Evolutionary conservation across 331 rosid genomes (phyloP).

Genomic region (Erythrophleum ivorense): DNA sequence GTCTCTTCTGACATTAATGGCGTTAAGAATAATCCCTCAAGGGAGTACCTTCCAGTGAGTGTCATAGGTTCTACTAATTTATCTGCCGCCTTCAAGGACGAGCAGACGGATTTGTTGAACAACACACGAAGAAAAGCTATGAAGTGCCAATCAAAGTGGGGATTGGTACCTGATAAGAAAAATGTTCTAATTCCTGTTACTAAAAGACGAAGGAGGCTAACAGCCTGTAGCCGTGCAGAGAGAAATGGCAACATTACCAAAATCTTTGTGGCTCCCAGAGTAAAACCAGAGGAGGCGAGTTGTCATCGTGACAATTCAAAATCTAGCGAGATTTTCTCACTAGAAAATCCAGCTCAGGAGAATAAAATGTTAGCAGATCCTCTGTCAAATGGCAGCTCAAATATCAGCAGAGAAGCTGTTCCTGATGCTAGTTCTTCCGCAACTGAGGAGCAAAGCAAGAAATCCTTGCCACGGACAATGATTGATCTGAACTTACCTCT

Average conservation of each 20-base stretch:
- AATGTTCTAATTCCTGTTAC: constrained; percentile 24
- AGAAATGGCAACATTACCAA: constrained; percentile 31
- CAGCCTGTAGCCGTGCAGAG: constrained; percentile 40
- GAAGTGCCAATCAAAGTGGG: constrained; percentile 32
- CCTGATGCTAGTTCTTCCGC: constrained; percentile 5
- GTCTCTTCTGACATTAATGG: constrained; percentile 30
- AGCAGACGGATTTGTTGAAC: not conserved
- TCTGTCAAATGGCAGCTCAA: constrained; percentile 42
- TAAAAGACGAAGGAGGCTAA: constrained; percentile 45
- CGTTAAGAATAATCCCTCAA: constrained; percentile 39
- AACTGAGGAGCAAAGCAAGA: constrained; percentile 44
- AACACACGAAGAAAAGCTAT: constrained; percentile 20
- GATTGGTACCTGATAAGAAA: constrained; percentile 31
- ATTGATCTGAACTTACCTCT: constrained; percentile 61
- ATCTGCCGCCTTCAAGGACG: constrained; percentile 12
- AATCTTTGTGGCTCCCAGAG: constrained; percentile 34
- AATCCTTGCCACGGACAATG: constrained; percentile 37
- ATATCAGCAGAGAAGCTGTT: constrained; percentile 40
- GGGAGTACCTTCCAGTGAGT: constrained; percentile 28
- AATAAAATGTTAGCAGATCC: constrained; percentile 40
- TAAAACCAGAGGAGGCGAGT: constrained; percentile 48
- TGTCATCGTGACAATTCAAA: constrained; percentile 32
- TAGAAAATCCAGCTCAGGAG: constrained; percentile 35
- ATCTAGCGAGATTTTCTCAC: constrained; percentile 33
- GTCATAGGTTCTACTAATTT: constrained; percentile 2